Percentiles rank a stretch among this genome's conserved stretches.
Evolutionary conservation across 331 rosid genomes (phyloP).

Genomic region (Quercus tomentella): DNA sequence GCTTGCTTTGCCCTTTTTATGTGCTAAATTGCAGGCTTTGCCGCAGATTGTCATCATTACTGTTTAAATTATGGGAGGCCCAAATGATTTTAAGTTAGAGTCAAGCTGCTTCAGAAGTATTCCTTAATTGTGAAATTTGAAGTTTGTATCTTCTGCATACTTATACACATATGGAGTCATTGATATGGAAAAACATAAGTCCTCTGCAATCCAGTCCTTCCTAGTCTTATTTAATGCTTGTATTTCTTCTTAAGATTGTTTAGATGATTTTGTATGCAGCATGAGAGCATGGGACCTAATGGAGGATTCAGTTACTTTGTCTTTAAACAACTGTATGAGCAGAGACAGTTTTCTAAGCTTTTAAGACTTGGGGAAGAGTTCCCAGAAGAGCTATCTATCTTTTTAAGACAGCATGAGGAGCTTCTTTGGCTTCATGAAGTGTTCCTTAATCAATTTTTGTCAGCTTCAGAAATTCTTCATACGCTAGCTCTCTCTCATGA

Average conservation of each 20-base stretch:
- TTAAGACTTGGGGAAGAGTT: constrained; percentile 96
- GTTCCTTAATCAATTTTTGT: constrained; percentile 76
- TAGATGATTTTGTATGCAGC: constrained; percentile 53
- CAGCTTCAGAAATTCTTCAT: constrained; percentile 93
- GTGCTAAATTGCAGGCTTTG: neutral
- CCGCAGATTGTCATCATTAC: neutral
- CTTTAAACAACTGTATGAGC: constrained; percentile 62
- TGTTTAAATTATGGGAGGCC: neutral
- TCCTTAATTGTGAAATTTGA: neutral
- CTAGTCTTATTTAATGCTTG: constrained; percentile 9
- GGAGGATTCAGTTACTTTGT: constrained; percentile 89
- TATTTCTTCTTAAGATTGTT: constrained; percentile 15
- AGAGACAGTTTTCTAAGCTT: constrained; percentile 78
- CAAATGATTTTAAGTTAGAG: neutral
- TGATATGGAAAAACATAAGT: neutral
- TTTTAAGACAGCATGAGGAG: constrained; percentile 74
- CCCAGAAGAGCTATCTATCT: constrained; percentile 72
- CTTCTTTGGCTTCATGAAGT: constrained; percentile 96
- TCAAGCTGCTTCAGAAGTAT: neutral
- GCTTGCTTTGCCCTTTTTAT: constrained; percentile 15
- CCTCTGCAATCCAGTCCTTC: constrained; percentile 8
- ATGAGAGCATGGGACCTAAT: constrained; percentile 87
- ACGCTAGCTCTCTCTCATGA: constrained; percentile 65
- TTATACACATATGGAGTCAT: neutral
- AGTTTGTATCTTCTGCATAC: neutral